These are phyloP conservation scores for Aspergillus pseudonomiae DNA, from an alignment of 2,329 filamentous ascomycete genomes.

Conservation along the genomic window DNA sequence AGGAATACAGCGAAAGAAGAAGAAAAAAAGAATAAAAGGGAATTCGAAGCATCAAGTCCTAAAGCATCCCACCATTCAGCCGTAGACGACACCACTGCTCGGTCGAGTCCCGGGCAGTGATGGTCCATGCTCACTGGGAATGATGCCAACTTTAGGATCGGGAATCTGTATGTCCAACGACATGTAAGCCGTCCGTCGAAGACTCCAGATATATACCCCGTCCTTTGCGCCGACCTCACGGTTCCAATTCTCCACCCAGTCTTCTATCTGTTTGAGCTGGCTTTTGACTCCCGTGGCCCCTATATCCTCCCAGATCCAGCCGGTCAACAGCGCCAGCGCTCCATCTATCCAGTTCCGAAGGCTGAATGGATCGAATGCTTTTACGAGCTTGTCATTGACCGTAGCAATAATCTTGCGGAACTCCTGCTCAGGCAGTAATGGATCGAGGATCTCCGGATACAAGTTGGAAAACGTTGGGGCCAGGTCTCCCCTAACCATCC, in stretches of 20 bases:
- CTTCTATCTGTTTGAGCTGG: conserved; percentile 70
- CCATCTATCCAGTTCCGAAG: conserved; percentile 78
- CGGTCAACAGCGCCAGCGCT: conserved; percentile 77
- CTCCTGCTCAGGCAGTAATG: conserved; percentile 79
- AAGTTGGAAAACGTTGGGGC: conserved; percentile 93
- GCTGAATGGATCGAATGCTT: conserved; percentile 79
- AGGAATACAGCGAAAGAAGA: neutral
- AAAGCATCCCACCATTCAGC: neutral
- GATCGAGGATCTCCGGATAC: conserved; percentile 94
- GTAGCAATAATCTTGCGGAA: conserved; percentile 81
- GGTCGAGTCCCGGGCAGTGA: conserved; percentile 41
- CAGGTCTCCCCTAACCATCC: conserved; percentile 84
- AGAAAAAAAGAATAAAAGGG: neutral
- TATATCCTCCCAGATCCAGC: conserved; percentile 93
- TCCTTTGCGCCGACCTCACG: conserved; percentile 60
- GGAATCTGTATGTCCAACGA: conserved; percentile 58
- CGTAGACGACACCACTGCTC: conserved; percentile 30
- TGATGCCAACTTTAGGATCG: conserved; percentile 52
- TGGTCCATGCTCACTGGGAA: conserved; percentile 38
- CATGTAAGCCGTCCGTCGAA: conserved; percentile 86
- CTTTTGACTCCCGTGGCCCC: conserved; percentile 76
- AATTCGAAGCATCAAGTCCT: neutral
- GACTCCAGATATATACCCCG: conserved; percentile 73
- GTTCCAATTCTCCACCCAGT: conserved; percentile 89
- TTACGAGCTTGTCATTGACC: conserved; percentile 75